Evolutionary conservation across 2,329 filamentous ascomycete genomes (phyloP), one percentile per base, ranked within the genome.

Genomic region (Fusarium ramigenum): DNA sequence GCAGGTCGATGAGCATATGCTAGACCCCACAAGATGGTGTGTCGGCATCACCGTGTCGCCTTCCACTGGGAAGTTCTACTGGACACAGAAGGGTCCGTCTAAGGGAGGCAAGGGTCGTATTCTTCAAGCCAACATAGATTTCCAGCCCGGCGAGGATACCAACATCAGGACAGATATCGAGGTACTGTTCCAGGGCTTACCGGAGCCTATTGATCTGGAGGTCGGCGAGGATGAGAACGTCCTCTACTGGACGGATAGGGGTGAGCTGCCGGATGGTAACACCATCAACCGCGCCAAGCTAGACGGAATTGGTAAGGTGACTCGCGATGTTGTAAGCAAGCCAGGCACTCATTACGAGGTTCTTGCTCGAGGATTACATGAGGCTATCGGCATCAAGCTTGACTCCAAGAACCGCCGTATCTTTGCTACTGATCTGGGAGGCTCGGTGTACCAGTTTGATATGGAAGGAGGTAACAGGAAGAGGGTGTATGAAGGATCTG

Each of bases 371-470:
- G 62, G 52, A 30, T 9, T 66, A 1, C 46, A 67, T 1, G 64
- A 66, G 16, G 62, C 64, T 1, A 67, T 67, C 0, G 64, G 53
- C 4, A 19, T 67, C 9, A 52, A 60, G 15, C 5, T 66, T 0
- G 63, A 66, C 12, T 4, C 11, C 0, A 58, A 49, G 18, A 58
- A 44, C 1, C 9, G n/a, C 0, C 37, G 25, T 6, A 58, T 66
- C 1, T 66, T 58, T 11, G 63, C 32, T 0, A 66, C 63, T 0
- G 63, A 66, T 1, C 3, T 65, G 4, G 60, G 63, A 39, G 63
- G 63, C 16, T 57, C 60, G 1, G 47, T 66, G 28, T 66, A 66
- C 18, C 32, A 65, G 30, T 42, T 65, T 25, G 60, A 65, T 21
- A 39, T 65, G 25, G 49, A 65, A 9, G 60, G 60, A 1, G 23